Percentiles rank a stretch among this genome's conserved stretches.
Conservation (phyloP, 78 protist genomes). For the Creolimax fragrantissima region DNA sequence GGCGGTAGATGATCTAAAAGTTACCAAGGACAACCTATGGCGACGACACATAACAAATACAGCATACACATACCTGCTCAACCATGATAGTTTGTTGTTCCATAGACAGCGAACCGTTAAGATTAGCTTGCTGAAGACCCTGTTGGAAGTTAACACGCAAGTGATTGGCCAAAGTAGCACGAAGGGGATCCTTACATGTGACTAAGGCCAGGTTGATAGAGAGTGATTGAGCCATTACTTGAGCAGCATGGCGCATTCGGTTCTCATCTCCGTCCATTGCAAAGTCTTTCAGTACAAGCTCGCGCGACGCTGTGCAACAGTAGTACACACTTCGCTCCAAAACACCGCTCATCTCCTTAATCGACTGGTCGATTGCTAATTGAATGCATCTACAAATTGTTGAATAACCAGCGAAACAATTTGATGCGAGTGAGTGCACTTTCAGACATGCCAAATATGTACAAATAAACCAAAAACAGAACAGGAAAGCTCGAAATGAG, state of each 20-base stretch:
- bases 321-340: slow-evolving; percentile 61
- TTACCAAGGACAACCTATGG: too few species aligned
- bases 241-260: slow-evolving; percentile 72
- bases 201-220: slow-evolving; percentile 87
- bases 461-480: too few species aligned
- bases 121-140: background rate
- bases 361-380: slow-evolving; percentile 67
- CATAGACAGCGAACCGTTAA: background rate
- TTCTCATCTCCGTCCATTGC: slow-evolving; percentile 81
- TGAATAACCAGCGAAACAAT: too few species aligned
- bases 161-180: slow-evolving; percentile 45
- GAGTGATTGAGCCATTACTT: slow-evolving; percentile 74
- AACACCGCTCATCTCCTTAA: slow-evolving; percentile 76
- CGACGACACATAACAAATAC: background rate
- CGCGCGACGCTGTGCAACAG: slow-evolving; percentile 66
- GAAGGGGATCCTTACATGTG: slow-evolving; percentile 87
- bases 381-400: slow-evolving; percentile 17
- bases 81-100: background rate
- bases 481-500: too few species aligned
- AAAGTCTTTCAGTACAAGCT: slow-evolving; percentile 88
- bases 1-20: too few species aligned
- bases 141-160: slow-evolving; percentile 35
- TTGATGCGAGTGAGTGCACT: too few species aligned
- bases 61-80: background rate
- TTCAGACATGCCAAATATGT: too few species aligned